These are phyloP conservation scores for Lignosus rhinocerotis DNA, from an alignment of 1,284 basidiomycete genomes.

Conservation along the genomic window DNA sequence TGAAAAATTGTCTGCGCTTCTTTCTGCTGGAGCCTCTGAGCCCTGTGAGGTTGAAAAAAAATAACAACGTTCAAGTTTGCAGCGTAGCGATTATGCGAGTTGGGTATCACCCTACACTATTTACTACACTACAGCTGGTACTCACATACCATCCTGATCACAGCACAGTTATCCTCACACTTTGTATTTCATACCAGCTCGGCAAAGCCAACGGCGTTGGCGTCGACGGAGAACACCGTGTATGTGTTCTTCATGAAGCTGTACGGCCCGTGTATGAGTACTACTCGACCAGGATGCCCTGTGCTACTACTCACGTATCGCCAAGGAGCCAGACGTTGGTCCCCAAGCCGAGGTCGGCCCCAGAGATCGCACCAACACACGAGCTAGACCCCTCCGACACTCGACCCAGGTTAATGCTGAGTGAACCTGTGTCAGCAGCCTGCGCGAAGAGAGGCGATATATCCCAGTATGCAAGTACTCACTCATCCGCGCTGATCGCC, in stretches of 20 bases:
- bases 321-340: constrained; percentile 18
- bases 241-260: constrained; percentile 26
- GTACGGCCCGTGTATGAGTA: background rate
- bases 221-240: constrained; percentile 23
- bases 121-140: no score
- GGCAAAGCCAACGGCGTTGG: constrained; percentile 23
- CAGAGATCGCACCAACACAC: constrained; percentile 25
- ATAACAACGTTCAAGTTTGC: no score
- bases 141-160: no score
- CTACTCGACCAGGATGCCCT: background rate
- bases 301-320: constrained; percentile 9
- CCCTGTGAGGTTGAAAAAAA: no score
- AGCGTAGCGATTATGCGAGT: no score
- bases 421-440: background rate
- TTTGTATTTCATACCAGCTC: constrained; percentile 3
- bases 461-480: background rate
- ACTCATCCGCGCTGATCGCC: constrained; percentile 17
- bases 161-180: no score
- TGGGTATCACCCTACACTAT: no score
- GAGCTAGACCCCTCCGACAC: constrained; percentile 10
- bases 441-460: background rate
- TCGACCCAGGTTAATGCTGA: constrained; percentile 25
- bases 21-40: no score
- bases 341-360: constrained; percentile 18
- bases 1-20: no score